These are phyloP conservation scores for Xylaria telfairii DNA, from an alignment of 495 filamentous ascomycete species.

Conservation along the genomic window DNA sequence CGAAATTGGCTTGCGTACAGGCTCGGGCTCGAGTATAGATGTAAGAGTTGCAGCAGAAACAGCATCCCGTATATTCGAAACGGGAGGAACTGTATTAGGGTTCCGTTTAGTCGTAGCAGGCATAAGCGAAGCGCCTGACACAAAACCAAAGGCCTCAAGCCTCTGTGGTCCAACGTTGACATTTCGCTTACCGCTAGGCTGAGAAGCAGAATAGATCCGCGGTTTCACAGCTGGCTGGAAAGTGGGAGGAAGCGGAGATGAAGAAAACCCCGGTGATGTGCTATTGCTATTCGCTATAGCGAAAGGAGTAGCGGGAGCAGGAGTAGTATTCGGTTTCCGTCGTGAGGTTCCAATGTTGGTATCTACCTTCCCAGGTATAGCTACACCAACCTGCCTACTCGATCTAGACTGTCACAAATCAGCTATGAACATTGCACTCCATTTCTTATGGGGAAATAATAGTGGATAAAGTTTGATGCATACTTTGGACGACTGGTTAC, in stretches of 20 bases:
- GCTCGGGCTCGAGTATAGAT: background rate
- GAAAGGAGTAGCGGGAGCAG: background rate
- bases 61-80: background rate
- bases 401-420: background rate
- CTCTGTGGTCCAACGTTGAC: background rate
- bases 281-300: background rate
- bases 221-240: slow-evolving; percentile 7
- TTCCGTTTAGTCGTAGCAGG: background rate
- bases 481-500: background rate
- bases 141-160: slow-evolving; percentile 11
- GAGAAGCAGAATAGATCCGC: background rate
- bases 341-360: background rate
- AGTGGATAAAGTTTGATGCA: background rate
- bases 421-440: background rate
- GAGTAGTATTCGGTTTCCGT: background rate
- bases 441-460: background rate
- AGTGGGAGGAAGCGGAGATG: background rate
- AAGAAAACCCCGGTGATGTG: background rate
- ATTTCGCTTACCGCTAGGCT: background rate
- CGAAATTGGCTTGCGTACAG: background rate
- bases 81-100: background rate
- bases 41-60: background rate
- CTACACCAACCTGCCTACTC: background rate
- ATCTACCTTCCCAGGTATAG: background rate
- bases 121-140: background rate